Evolutionary conservation across 163 green algal genomes (phyloP).

Genomic region (Scenedesmus sp.): DNA sequence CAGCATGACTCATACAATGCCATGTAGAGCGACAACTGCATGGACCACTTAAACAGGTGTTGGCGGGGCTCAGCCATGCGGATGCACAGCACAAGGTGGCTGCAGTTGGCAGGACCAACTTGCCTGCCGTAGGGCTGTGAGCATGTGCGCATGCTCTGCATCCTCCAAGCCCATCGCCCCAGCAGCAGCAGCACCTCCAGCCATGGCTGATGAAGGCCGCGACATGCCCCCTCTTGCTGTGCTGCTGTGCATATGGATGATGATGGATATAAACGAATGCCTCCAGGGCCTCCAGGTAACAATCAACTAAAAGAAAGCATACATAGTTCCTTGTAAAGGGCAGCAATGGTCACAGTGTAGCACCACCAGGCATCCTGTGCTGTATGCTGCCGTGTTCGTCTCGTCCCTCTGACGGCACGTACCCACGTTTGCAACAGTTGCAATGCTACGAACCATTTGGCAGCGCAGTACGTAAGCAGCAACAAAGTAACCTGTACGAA

Average conservation of each 20-base stretch:
- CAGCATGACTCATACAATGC: not conserved
- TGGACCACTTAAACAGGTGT: not conserved
- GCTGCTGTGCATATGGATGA: not conserved
- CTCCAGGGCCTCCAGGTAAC: too few relatives aligned
- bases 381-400: not conserved
- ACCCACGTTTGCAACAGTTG: too few relatives aligned
- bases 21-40: not conserved
- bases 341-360: not conserved
- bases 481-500: not conserved
- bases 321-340: not conserved
- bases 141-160: conserved; percentile 44
- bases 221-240: not conserved
- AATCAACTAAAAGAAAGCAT: too few relatives aligned
- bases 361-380: not conserved
- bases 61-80: not conserved
- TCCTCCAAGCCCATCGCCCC: not conserved
- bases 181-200: not conserved
- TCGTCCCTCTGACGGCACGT: too few relatives aligned
- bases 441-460: not conserved
- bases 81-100: not conserved
- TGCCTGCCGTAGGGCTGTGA: conserved; percentile 41
- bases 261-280: not conserved
- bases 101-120: not conserved
- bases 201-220: not conserved
- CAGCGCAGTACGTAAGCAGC: not conserved